Conservation (phyloP, 768 basidiomycete genomes). For the Tubosaeta sp. region DNA sequence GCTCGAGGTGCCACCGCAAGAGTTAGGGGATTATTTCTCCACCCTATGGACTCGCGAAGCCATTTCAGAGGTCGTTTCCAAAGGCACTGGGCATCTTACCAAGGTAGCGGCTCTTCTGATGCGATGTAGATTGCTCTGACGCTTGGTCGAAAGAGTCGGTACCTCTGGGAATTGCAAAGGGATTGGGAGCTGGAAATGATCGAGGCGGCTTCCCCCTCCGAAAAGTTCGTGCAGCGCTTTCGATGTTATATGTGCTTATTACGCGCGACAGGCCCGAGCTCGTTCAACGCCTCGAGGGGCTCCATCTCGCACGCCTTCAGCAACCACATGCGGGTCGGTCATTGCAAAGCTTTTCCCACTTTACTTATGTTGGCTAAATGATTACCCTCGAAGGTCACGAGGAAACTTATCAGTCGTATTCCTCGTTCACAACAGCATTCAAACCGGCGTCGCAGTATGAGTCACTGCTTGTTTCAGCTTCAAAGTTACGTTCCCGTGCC, state of each 20-base stretch:
- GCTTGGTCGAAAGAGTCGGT: conserved; percentile 48
- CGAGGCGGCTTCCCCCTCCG: conserved; percentile 40
- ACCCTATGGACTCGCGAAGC: conserved; percentile 56
- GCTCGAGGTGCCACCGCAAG: conserved; percentile 41
- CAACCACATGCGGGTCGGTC: conserved; percentile 71
- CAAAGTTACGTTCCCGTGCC: conserved; percentile 61
- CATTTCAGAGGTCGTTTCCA: conserved; percentile 49
- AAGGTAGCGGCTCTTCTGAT: conserved; percentile 40
- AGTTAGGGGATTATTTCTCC: conserved; percentile 57
- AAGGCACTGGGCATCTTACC: conserved; percentile 59
- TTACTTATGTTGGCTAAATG: not conserved
- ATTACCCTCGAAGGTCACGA: conserved; percentile 56
- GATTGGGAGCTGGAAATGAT: conserved; percentile 74
- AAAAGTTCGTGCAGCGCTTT: conserved; percentile 38
- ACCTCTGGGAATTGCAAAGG: conserved; percentile 65
- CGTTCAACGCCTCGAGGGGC: conserved; percentile 48
- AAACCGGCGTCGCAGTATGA: conserved; percentile 78
- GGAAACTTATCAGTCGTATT: conserved; percentile 81
- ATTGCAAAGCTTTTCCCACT: not conserved
- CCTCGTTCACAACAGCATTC: conserved; percentile 80
- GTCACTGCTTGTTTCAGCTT: conserved; percentile 66
- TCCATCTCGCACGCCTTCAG: conserved; percentile 63
- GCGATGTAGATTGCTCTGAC: conserved; percentile 10
- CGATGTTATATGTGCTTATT: not conserved
- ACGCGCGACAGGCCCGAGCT: conserved; percentile 35